Conservation (phyloP, 2,329 filamentous ascomycete species). For the Dactylellina haptotyla region DNA sequence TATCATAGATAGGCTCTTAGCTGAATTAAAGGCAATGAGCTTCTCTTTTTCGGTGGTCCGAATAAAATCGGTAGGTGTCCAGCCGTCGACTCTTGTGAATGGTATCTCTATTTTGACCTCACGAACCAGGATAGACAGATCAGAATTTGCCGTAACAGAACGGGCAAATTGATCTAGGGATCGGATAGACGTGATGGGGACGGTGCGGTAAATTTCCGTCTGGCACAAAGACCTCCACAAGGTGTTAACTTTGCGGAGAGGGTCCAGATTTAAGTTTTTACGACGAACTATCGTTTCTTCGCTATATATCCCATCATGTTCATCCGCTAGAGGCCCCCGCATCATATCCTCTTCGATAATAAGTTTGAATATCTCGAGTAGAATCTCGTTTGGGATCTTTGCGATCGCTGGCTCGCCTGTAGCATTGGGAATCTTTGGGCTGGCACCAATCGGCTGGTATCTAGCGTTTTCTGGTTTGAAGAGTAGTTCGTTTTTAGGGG, state of each 20-base stretch:
- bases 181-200: conserved; percentile 28
- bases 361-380: conserved; percentile 21
- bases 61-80: conserved; percentile 15
- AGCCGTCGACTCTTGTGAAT: conserved; percentile 28
- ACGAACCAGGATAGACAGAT: conserved; percentile 12
- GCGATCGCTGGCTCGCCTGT: neutral
- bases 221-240: conserved; percentile 38
- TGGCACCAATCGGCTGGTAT: conserved; percentile 24
- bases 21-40: conserved; percentile 1
- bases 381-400: conserved; percentile 33
- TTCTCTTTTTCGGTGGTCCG: conserved; percentile 13
- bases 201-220: conserved; percentile 27
- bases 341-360: conserved; percentile 7
- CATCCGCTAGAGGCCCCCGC: neutral
- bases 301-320: conserved; percentile 1
- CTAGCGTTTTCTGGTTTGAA: conserved; percentile 41
- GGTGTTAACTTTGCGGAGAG: conserved; percentile 32
- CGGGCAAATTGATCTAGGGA: conserved; percentile 16
- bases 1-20: conserved; percentile 16
- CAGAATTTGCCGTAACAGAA: neutral
- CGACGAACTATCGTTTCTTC: conserved; percentile 28
- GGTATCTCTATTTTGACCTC: conserved; percentile 46
- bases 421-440: neutral
- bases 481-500: neutral
- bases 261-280: conserved; percentile 24